A percentile compares a stretch with the other conserved stretches of the same genome.
phyloP scores from a whole-genome alignment of 306 rosid species.

The Malus asiatica region DNA sequence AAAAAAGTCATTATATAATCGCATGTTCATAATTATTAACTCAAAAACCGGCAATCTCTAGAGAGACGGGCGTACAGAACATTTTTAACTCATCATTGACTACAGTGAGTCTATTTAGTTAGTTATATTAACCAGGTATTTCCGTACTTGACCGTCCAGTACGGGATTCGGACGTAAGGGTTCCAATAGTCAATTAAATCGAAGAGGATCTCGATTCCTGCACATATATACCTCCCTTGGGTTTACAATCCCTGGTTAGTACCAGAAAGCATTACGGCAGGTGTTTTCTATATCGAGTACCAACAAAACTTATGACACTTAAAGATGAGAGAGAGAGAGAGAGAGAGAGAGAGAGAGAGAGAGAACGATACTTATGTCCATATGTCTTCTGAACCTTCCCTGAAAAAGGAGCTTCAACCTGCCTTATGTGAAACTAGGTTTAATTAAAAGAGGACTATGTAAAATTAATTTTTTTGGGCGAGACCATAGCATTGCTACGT shows the following conservation, averaged over 20 bases:
- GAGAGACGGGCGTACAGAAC: too few relatives aligned
- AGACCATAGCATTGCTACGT: not conserved
- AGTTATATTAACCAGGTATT: not conserved
- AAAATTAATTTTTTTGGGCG: not conserved
- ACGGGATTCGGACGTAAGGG: too few relatives aligned
- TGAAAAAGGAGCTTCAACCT: not conserved
- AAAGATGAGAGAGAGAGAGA: not conserved
- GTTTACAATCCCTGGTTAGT: constrained; percentile 6
- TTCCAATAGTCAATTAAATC: too few relatives aligned
- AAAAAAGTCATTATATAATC: too few relatives aligned
- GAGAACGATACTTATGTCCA: not conserved
- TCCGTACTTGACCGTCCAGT: not conserved
- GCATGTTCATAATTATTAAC: too few relatives aligned
- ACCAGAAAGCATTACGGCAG: not conserved
- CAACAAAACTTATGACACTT: not conserved
- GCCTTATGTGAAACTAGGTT: not conserved
- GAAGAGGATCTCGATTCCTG: too few relatives aligned
- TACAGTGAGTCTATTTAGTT: not conserved
- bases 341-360: not conserved
- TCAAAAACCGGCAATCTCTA: too few relatives aligned
- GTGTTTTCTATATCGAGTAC: not conserved
- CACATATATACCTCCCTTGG: constrained; percentile 20
- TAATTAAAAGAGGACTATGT: not conserved
- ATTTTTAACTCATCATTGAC: not conserved
- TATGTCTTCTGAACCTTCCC: not conserved